A percentile compares a stretch with the other conserved stretches of the same genome.
Evolutionary conservation across 1,284 basidiomycete genomes (phyloP).

Genomic region (Ganoderma sp.): DNA sequence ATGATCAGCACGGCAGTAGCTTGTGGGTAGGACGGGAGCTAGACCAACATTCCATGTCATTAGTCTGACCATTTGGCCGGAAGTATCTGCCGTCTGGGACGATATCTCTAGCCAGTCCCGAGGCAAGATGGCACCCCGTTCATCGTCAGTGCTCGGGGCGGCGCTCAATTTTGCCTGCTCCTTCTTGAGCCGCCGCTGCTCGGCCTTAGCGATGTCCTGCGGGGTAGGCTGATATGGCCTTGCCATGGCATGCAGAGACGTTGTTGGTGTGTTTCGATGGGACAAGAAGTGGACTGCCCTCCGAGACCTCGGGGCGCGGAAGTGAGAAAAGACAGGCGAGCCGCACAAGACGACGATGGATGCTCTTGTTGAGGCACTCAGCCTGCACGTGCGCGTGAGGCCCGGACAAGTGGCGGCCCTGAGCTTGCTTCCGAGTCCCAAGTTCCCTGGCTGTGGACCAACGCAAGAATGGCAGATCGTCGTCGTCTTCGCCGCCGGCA

Average conservation of each 20-base stretch:
- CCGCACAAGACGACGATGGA: neutral
- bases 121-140: constrained; percentile 47
- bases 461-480: neutral
- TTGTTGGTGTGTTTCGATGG: neutral
- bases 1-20: neutral
- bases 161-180: constrained; percentile 31
- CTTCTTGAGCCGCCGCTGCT: constrained; percentile 60
- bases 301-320: neutral
- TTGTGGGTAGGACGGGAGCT: too few species aligned
- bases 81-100: constrained; percentile 21
- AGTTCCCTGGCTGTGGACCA: neutral
- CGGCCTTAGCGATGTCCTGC: constrained; percentile 60
- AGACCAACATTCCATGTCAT: constrained; percentile 81
- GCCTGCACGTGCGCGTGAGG: neutral
- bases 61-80: constrained; percentile 50
- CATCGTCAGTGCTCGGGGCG: constrained; percentile 27
- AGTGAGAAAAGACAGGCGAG: neutral
- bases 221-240: constrained; percentile 48
- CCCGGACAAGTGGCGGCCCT: neutral
- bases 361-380: neutral
- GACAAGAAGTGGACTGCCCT: constrained; percentile 1
- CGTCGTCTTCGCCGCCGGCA: neutral
- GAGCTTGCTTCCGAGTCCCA: too few species aligned
- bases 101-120: constrained; percentile 60
- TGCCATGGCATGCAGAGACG: constrained; percentile 24